Evolutionary conservation across 768 basidiomycete species (phyloP), one percentile per base, ranked within the genome.

Genomic region (Termitomyces sp.): DNA sequence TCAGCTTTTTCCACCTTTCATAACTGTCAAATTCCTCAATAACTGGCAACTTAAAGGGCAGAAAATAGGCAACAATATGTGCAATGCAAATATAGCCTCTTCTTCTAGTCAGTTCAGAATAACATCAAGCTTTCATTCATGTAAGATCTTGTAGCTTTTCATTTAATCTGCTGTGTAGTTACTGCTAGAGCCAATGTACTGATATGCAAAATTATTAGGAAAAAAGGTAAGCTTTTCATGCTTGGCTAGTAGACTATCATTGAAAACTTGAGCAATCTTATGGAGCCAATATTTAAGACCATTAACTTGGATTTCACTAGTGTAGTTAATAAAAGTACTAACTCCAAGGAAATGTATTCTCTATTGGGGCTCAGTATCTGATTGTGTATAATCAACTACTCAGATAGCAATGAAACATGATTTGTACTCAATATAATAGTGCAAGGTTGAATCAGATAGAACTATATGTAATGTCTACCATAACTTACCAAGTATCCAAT

Each of bases 111-210:
- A 7, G 5, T 24, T 24, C 2, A 52, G 3, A 29, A 37, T 3
- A 18, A 36, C 24, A 27, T 41, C 18, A 24, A 52, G 27, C 24
- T 31, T 47, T 62, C 61, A 63, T 7, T 53, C 51, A n/a, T 22
- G 4, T 5, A 65, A 41, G 9, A 65, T 43, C 9, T 53, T 24
- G 22, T 58, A 48, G 13, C 42, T 57, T 34, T 61, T 61, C 41
- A 63, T 64, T 44, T 68, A 59, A 29, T 64, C 59, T 3, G 61
- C 51, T 1, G 62, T 58, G 50, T 68, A 64, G 53, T 68, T 64
- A 1, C 59, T 39, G 41, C 46, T 63, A 4, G 57, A 58, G 5
- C 67, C 67, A 7, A 58, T 26, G 0, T 60, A 39, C 1, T 7
- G 4, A 9, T 34, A 34, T 8, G 24, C 34, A 41, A 41, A 52